Evolutionary conservation across 495 filamentous ascomycete species (phyloP).

Genomic region (Cryomyces minteri): DNA sequence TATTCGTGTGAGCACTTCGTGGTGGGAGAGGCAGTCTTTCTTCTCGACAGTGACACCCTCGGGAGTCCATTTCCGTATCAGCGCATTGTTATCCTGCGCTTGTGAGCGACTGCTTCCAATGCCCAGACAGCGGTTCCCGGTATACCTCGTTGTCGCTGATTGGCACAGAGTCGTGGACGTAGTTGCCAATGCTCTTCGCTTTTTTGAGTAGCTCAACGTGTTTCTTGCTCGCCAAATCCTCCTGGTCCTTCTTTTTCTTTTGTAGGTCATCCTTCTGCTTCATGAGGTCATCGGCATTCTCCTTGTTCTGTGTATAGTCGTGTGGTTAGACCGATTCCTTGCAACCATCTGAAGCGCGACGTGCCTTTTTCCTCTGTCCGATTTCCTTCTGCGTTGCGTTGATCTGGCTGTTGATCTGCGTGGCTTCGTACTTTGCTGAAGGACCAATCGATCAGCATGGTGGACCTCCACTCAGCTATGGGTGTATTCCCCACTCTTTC

Average conservation of each 20-base stretch:
- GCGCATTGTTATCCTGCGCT: slow-evolving; percentile 54
- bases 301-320: slow-evolving; percentile 46
- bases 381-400: slow-evolving; percentile 83
- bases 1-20: slow-evolving; percentile 75
- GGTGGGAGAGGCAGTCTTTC: slow-evolving; percentile 63
- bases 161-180: slow-evolving; percentile 87
- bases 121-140: background rate
- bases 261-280: slow-evolving; percentile 57
- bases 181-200: slow-evolving; percentile 75
- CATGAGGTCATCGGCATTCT: slow-evolving; percentile 59
- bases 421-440: slow-evolving; percentile 48
- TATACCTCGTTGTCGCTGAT: slow-evolving; percentile 67
- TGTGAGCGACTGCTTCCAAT: background rate
- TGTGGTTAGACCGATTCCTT: background rate
- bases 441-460: background rate
- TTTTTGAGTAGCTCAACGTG: slow-evolving; percentile 53
- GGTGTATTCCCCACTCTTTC: slow-evolving; percentile 37
- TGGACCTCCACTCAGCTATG: background rate
- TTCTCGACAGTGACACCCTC: slow-evolving; percentile 51
- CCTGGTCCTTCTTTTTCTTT: slow-evolving; percentile 59
- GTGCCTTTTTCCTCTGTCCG: slow-evolving; percentile 76
- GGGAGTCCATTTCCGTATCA: slow-evolving; percentile 64
- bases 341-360: too few relatives aligned
- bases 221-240: slow-evolving; percentile 55
- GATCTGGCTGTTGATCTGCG: slow-evolving; percentile 62